Conservation (phyloP, 2,329 filamentous ascomycete species). For the Hypoxylon sp. region DNA sequence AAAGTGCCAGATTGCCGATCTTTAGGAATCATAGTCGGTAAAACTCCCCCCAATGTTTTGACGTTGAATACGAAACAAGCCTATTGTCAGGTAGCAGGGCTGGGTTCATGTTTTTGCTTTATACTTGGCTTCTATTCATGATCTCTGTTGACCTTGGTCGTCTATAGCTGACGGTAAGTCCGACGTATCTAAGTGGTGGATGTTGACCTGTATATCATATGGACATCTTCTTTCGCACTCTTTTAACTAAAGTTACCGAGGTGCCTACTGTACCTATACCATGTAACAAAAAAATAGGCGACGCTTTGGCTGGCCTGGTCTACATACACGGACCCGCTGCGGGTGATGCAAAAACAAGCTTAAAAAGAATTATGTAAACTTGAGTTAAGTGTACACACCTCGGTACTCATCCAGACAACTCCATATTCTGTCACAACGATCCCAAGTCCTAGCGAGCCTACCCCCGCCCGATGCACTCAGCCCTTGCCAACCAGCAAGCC, state of each 20-base stretch:
- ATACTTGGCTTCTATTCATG: neutral
- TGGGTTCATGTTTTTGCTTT: conserved; percentile 8
- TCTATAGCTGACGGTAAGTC: neutral
- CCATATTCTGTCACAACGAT: conserved; percentile 15
- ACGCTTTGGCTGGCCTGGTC: conserved; percentile 19
- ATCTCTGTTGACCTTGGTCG: neutral
- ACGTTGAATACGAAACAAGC: conserved; percentile 33
- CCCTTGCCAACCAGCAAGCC: conserved; percentile 13
- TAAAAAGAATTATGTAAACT: conserved; percentile 16
- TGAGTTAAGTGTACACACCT: conserved; percentile 6
- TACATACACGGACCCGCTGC: conserved; percentile 37
- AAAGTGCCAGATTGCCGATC: conserved; percentile 34
- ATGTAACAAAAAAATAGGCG: too few relatives aligned
- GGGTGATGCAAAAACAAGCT: conserved; percentile 36
- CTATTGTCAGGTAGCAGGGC: conserved; percentile 1
- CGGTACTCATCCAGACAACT: neutral
- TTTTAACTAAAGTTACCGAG: too few relatives aligned
- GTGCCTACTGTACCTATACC: too few relatives aligned
- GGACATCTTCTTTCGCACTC: too few relatives aligned
- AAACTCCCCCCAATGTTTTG: conserved; percentile 35
- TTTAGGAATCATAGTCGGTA: conserved; percentile 31
- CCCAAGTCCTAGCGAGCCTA: neutral
- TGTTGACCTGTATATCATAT: neutral
- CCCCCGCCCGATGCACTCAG: neutral
- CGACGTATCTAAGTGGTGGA: neutral